These are phyloP conservation scores for Physcomitrellopsis africana DNA, from an alignment of 225 moss, liverwort and hornwort genomes.

Conservation along the genomic window DNA sequence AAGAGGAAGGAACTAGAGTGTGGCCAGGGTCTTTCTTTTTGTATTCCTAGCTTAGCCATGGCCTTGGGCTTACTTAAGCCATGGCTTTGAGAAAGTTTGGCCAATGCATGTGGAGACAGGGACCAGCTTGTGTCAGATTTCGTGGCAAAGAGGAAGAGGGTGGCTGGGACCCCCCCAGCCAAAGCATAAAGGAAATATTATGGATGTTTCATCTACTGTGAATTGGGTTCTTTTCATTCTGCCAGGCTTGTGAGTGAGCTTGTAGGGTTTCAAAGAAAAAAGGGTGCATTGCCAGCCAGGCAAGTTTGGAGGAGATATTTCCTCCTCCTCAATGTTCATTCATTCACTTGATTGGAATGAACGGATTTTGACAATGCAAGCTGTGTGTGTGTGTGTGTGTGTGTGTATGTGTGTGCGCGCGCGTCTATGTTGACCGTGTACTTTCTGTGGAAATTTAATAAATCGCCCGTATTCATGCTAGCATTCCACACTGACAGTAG, in stretches of 20 bases:
- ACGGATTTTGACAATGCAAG: background rate
- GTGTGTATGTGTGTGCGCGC: background rate
- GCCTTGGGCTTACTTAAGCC: too few relatives aligned
- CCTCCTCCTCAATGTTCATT: background rate
- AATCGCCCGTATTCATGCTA: background rate
- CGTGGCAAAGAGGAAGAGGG: background rate
- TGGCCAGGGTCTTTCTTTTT: too few relatives aligned
- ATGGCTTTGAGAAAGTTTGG: background rate
- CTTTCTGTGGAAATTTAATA: background rate
- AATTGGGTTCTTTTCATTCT: too few relatives aligned
- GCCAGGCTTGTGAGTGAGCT: too few relatives aligned
- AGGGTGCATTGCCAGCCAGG: too few relatives aligned
- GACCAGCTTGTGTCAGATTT: background rate
- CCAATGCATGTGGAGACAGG: constrained; percentile 10
- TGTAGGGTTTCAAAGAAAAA: too few relatives aligned
- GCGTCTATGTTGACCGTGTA: background rate
- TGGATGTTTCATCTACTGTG: too few relatives aligned
- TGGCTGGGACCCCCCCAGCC: too few relatives aligned
- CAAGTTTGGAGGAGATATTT: too few relatives aligned
- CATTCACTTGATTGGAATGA: background rate
- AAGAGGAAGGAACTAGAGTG: too few relatives aligned
- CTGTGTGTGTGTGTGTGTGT: background rate
- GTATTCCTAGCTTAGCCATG: too few relatives aligned
- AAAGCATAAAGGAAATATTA: too few relatives aligned
- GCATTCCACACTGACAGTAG: background rate